phyloP scores from a whole-genome alignment of 148 eudicot genomes.

The Pouteria glomerata region DNA sequence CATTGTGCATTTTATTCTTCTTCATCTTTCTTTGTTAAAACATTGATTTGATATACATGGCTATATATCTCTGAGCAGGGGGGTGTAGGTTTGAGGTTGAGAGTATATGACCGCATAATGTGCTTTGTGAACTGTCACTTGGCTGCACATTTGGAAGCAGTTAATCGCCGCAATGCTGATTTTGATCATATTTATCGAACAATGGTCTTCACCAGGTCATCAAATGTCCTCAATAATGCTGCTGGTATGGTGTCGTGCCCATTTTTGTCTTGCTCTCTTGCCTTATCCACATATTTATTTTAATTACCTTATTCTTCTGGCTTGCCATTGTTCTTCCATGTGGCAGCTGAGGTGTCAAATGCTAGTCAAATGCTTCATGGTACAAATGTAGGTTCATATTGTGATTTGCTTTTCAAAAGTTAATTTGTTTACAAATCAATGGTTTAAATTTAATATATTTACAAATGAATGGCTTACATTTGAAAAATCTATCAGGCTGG shows the following conservation, averaged over 20 bases:
- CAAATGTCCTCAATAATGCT: conserved; percentile 43
- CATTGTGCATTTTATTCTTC: neutral
- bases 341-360: conserved; percentile 83
- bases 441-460: conserved; percentile 3
- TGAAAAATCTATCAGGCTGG: conserved; percentile 35
- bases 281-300: conserved; percentile 39
- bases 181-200: conserved; percentile 89
- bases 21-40: neutral
- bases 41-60: conserved; percentile 16
- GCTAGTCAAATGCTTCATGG: conserved; percentile 55
- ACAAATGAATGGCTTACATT: neutral
- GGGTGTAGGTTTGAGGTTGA: conserved; percentile 95
- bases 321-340: conserved; percentile 47
- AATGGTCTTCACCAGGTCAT: conserved; percentile 72
- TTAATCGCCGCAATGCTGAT: conserved; percentile 89
- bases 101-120: conserved; percentile 71
- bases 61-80: conserved; percentile 58
- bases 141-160: conserved; percentile 96
- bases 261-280: conserved; percentile 49
- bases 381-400: conserved; percentile 54
- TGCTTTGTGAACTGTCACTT: conserved; percentile 99
- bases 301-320: conserved; percentile 47
- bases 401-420: too few species aligned
- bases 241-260: conserved; percentile 69
- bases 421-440: conserved; percentile 6